A percentile compares a stretch with the other conserved stretches of the same genome.
These are phyloP conservation scores for Chaetomiaceae sp. DNA, from an alignment of 2,329 filamentous ascomycete genomes.

Conservation along the genomic window DNA sequence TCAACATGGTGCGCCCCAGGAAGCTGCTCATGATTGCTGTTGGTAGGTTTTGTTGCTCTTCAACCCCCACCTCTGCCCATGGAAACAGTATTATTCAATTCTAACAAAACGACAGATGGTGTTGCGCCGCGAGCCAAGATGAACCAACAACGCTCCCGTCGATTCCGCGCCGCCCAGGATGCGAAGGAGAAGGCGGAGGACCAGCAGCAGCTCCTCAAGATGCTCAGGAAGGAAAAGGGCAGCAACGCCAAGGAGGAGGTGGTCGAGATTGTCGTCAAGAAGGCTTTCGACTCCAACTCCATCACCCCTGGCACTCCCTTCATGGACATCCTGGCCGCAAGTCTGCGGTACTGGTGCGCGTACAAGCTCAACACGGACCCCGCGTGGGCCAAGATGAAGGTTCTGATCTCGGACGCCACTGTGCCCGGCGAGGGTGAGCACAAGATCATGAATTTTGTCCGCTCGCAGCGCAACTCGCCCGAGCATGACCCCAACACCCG, in stretches of 20 bases:
- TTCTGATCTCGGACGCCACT: conserved; percentile 97
- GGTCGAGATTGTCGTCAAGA: conserved; percentile 63
- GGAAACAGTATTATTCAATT: too few relatives aligned
- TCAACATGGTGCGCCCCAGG: conserved; percentile 96
- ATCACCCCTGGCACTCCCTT: conserved; percentile 98
- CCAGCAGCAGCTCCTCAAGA: conserved; percentile 79
- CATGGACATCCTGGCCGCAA: conserved; percentile 90
- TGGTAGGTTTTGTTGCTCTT: conserved; percentile 48
- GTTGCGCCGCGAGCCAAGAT: conserved; percentile 98
- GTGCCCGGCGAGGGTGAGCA: conserved; percentile 98
- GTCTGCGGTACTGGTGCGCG: conserved; percentile 91
- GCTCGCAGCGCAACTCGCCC: conserved; percentile 84
- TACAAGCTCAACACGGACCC: conserved; percentile 98
- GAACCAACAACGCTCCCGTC: conserved; percentile 96
- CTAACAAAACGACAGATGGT: conserved; percentile 75
- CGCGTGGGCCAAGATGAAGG: conserved; percentile 90
- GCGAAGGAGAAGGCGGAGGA: conserved; percentile 91
- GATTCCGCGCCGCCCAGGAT: conserved; percentile 91
- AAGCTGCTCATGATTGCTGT: conserved; percentile 98
- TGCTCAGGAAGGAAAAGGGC: conserved; percentile 74
- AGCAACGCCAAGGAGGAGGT: conserved; percentile 58
- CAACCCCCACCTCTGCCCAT: conserved; percentile 3
- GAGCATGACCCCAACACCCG: conserved; percentile 94
- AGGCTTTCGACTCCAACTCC: conserved; percentile 82
- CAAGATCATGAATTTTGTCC: conserved; percentile 98